Conservation (phyloP, 2,329 filamentous ascomycete species). For the Apiospora koreana region DNA sequence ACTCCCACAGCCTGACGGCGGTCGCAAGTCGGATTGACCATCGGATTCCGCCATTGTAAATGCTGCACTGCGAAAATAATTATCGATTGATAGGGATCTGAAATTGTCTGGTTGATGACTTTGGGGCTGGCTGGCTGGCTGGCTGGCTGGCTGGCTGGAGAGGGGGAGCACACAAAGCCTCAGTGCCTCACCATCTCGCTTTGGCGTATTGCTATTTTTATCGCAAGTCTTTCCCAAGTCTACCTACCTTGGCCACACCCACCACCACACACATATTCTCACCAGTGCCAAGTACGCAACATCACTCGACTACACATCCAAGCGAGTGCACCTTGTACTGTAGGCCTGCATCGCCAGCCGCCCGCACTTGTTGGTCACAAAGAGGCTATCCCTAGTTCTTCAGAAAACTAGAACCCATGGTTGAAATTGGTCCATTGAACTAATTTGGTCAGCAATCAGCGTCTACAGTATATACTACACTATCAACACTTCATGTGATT, state of each 20-base stretch:
- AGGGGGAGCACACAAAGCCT: background rate
- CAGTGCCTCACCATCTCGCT: background rate
- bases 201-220: background rate
- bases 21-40: background rate
- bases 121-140: background rate
- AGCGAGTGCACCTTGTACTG: background rate
- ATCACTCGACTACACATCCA: background rate
- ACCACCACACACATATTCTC: background rate
- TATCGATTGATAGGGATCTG: background rate
- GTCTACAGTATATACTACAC: background rate
- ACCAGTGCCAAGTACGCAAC: background rate
- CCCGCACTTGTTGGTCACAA: background rate
- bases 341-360: background rate
- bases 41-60: background rate
- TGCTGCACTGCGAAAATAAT: background rate
- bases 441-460: background rate
- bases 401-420: background rate
- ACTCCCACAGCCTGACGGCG: background rate
- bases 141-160: background rate
- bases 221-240: background rate
- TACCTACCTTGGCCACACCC: background rate
- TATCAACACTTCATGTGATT: background rate
- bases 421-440: background rate
- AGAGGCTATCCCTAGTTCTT: background rate
- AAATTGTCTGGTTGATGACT: background rate